These are phyloP conservation scores for Voacanga thouarsii DNA, from an alignment of 257 asterid species.

Conservation along the genomic window DNA sequence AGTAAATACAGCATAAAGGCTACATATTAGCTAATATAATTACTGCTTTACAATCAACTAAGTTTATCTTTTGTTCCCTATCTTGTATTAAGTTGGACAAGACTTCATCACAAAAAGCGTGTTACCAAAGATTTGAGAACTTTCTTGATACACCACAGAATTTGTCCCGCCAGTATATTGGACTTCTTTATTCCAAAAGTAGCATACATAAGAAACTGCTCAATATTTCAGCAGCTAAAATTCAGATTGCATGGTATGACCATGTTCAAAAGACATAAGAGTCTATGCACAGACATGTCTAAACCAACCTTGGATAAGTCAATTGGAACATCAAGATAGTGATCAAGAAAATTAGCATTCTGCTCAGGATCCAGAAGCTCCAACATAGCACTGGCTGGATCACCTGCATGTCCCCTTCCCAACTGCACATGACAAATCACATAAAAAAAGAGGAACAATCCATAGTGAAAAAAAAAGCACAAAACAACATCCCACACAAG, in stretches of 20 bases:
- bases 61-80: background rate
- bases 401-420: conserved; percentile 98
- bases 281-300: background rate
- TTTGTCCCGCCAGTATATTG: background rate
- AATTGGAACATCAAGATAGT: conserved; percentile 96
- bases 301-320: conserved; percentile 88
- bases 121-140: background rate
- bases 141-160: background rate
- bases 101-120: background rate
- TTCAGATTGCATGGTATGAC: background rate
- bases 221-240: background rate
- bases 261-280: background rate
- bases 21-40: background rate
- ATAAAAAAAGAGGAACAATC: background rate
- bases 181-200: background rate
- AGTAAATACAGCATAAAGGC: background rate
- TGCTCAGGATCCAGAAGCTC: conserved; percentile 99
- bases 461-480: background rate
- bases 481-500: background rate
- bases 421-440: conserved; percentile 50
- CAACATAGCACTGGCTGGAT: conserved; percentile 99
- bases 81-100: background rate
- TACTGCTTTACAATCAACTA: background rate
- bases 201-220: background rate
- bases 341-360: conserved; percentile 97